phyloP scores from a whole-genome alignment of 148 eudicot genomes.

The Oxyria digyna region DNA sequence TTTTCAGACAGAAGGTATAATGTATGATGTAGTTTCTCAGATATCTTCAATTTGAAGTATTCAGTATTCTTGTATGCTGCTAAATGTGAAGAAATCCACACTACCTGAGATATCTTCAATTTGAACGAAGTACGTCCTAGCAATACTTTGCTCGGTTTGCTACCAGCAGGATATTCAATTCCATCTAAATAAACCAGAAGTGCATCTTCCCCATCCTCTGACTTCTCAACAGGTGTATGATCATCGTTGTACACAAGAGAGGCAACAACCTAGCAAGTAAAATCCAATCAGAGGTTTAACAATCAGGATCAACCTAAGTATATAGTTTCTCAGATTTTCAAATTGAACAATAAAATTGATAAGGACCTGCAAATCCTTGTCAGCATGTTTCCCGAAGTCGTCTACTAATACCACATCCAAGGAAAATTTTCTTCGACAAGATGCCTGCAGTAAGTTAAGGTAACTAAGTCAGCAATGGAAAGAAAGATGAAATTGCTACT shows the following conservation, averaged over 20 bases:
- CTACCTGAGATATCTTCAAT: conserved; percentile 75
- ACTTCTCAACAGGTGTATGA: conserved; percentile 42
- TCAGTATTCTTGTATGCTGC: background rate
- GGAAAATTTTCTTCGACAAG: conserved; percentile 52
- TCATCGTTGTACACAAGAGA: conserved; percentile 68
- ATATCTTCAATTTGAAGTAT: background rate
- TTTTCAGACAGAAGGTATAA: background rate
- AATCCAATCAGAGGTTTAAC: background rate
- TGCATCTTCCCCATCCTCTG: conserved; percentile 59
- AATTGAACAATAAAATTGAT: background rate
- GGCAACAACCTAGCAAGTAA: conserved; percentile 50
- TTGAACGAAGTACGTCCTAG: conserved; percentile 71
- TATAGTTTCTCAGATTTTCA: background rate
- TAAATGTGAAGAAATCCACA: conserved; percentile 7
- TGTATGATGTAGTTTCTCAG: too few relatives aligned
- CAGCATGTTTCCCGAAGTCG: conserved; percentile 37
- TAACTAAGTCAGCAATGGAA: background rate
- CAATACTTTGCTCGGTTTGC: conserved; percentile 48
- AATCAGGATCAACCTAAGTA: background rate
- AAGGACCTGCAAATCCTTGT: conserved; percentile 55
- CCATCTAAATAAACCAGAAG: conserved; percentile 58
- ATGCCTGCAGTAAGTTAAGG: conserved; percentile 33
- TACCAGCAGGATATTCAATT: conserved; percentile 44
- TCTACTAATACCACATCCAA: conserved; percentile 50
- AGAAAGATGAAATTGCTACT: background rate